These are phyloP conservation scores for Pseudogymnoascus sp. DNA, from an alignment of 2,329 filamentous ascomycete genomes.

Conservation along the genomic window DNA sequence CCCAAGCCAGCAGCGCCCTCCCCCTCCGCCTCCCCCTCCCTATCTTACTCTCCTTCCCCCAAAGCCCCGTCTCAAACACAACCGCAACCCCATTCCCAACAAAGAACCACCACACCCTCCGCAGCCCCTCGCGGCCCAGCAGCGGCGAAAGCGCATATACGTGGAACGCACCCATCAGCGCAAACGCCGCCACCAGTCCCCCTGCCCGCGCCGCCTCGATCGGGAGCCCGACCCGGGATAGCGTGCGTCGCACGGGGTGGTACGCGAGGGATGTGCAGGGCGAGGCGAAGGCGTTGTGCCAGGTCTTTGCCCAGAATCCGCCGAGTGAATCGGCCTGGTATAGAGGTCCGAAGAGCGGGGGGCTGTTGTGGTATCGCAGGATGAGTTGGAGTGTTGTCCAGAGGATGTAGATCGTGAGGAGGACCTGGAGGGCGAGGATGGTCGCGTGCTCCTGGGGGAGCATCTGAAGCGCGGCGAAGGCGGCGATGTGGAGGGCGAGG, in stretches of 20 bases:
- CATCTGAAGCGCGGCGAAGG: conserved; percentile 29
- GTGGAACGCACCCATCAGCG: conserved; percentile 33
- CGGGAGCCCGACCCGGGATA: conserved; percentile 27
- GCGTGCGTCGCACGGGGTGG: conserved; percentile 26
- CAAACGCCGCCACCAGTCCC: conserved; percentile 32
- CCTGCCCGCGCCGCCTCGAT: conserved; percentile 25
- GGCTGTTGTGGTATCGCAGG: conserved; percentile 30
- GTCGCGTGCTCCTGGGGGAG: conserved; percentile 29
- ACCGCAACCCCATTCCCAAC: conserved; percentile 33
- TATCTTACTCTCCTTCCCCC: conserved; percentile 23
- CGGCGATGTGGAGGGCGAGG: conserved; percentile 27
- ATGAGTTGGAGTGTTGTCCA: conserved; percentile 32
- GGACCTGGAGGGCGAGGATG: conserved; percentile 31
- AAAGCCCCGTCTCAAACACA: conserved; percentile 26
- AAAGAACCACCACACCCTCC: conserved; percentile 32
- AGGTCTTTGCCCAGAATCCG: conserved; percentile 34
- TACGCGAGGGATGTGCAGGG: conserved; percentile 34
- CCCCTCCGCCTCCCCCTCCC: conserved; percentile 22
- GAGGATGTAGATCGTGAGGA: conserved; percentile 33
- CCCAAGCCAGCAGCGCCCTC: conserved; percentile 27
- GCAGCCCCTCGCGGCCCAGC: conserved; percentile 24
- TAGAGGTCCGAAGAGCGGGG: conserved; percentile 33
- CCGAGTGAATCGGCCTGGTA: conserved; percentile 30
- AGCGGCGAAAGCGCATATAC: conserved; percentile 31
- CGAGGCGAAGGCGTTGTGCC: conserved; percentile 35